Percentiles rank a stretch among this genome's conserved stretches.
Conservation (phyloP, 495 filamentous ascomycete genomes). For the Xanthoparmelia taractica region DNA sequence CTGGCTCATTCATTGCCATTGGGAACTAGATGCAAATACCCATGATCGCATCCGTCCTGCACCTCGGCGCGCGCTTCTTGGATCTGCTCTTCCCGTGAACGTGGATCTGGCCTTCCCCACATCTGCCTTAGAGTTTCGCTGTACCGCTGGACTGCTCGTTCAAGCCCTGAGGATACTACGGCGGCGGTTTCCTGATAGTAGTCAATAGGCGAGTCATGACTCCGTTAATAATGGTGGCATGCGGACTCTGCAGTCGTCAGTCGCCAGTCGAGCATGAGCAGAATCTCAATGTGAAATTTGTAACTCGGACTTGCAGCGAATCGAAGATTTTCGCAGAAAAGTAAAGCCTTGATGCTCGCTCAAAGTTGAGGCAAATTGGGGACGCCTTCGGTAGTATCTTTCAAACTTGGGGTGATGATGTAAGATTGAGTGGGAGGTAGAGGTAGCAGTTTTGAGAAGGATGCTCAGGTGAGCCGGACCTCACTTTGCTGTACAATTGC, state of each 20-base stretch:
- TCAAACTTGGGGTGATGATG: not conserved
- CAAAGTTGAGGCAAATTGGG: not conserved
- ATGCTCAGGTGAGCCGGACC: not conserved
- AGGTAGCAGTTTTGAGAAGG: not conserved
- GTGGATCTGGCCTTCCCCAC: not conserved
- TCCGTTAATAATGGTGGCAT: too few relatives aligned
- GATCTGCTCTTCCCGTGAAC: not conserved
- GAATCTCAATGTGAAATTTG: not conserved
- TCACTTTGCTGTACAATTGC: not conserved
- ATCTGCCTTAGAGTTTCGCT: not conserved
- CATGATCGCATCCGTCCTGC: not conserved
- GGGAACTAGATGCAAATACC: not conserved
- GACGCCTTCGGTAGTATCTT: not conserved
- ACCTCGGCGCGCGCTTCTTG: not conserved
- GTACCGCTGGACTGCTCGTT: not conserved
- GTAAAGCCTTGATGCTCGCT: not conserved
- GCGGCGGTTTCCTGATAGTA: not conserved
- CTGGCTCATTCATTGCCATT: not conserved
- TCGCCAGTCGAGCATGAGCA: too few relatives aligned
- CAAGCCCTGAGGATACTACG: not conserved
- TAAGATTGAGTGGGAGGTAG: not conserved
- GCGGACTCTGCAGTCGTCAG: too few relatives aligned
- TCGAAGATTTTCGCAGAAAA: not conserved
- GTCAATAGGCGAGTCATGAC: not conserved
- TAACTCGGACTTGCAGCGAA: not conserved